Percentiles rank a stretch among this genome's conserved stretches.
Evolutionary conservation across 345 rosid genomes (phyloP).

Genomic region (Lenwebbia sp.): DNA sequence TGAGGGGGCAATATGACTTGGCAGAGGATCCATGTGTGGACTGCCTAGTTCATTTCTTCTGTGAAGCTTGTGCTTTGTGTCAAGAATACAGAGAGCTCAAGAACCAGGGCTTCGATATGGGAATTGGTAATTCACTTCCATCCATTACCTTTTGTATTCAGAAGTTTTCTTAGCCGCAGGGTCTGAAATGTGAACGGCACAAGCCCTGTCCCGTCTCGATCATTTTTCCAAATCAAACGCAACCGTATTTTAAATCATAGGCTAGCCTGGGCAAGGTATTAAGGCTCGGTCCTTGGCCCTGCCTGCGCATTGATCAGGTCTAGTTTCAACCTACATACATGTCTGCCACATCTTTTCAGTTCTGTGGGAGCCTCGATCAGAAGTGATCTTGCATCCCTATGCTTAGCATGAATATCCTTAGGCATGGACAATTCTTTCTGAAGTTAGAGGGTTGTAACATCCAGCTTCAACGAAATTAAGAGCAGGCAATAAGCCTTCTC

Average conservation of each 20-base stretch:
- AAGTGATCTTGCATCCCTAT: not conserved
- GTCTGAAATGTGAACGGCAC: not conserved
- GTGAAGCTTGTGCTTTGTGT: slow-evolving; percentile 35
- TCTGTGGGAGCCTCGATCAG: not conserved
- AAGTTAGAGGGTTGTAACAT: not conserved
- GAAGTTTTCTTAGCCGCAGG: not conserved
- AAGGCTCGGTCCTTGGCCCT: not conserved
- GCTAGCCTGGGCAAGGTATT: not conserved
- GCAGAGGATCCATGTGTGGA: slow-evolving; percentile 37
- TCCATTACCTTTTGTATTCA: not conserved
- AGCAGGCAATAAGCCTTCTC: not conserved
- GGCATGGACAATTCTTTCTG: not conserved
- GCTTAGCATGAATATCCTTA: not conserved
- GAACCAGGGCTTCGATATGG: slow-evolving; percentile 44
- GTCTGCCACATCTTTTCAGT: not conserved
- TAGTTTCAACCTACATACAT: not conserved
- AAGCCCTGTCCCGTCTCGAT: too few relatives aligned
- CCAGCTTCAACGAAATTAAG: not conserved
- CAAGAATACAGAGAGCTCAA: slow-evolving; percentile 43
- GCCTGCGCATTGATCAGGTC: not conserved
- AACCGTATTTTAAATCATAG: not conserved
- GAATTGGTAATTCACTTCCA: slow-evolving; percentile 19
- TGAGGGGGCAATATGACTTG: slow-evolving; percentile 36
- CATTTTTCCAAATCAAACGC: not conserved
- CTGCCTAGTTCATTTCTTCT: slow-evolving; percentile 41